Percentiles rank a stretch among this genome's conserved stretches.
Evolutionary conservation across 2,329 filamentous ascomycete species (phyloP).

Genomic region (Acephala macrosclerotiorum): DNA sequence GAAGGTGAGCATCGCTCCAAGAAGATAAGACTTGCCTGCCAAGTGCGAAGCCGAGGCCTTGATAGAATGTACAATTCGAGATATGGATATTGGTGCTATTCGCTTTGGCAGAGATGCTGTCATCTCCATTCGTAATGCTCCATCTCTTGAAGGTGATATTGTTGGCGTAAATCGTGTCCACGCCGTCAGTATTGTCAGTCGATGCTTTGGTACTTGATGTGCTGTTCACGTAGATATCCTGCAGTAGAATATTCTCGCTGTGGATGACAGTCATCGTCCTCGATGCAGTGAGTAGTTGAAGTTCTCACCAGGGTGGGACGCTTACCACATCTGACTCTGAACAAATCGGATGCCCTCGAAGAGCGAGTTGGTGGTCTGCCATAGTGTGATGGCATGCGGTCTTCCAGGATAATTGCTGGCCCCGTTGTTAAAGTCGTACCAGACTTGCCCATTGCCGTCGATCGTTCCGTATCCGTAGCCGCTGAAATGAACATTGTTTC

Average conservation of each 20-base stretch:
- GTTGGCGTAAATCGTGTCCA: conserved; percentile 60
- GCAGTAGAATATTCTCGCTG: conserved; percentile 54
- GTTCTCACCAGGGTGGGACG: neutral
- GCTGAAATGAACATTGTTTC: conserved; percentile 56
- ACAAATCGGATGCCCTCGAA: conserved; percentile 58
- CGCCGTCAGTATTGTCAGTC: conserved; percentile 57
- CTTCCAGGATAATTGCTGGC: conserved; percentile 55
- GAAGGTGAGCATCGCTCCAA: too few species aligned
- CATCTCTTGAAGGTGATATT: conserved; percentile 59
- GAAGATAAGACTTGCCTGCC: too few species aligned
- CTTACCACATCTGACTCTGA: conserved; percentile 64
- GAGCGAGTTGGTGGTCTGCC: conserved; percentile 54
- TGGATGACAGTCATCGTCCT: conserved; percentile 49
- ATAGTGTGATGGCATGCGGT: conserved; percentile 61
- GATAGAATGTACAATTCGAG: conserved; percentile 56
- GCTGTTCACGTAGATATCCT: conserved; percentile 62
- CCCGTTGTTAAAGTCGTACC: conserved; percentile 60
- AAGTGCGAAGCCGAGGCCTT: conserved; percentile 61
- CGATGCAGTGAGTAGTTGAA: neutral
- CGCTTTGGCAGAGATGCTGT: conserved; percentile 60
- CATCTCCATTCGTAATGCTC: conserved; percentile 60
- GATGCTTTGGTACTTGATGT: conserved; percentile 52
- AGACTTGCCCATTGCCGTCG: conserved; percentile 66
- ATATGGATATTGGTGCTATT: conserved; percentile 63
- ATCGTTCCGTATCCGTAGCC: conserved; percentile 60